A percentile compares a stretch with the other conserved stretches of the same genome.
Conservation (phyloP, 164 flowering plant genomes). For the Aristolochia fimbriata region DNA sequence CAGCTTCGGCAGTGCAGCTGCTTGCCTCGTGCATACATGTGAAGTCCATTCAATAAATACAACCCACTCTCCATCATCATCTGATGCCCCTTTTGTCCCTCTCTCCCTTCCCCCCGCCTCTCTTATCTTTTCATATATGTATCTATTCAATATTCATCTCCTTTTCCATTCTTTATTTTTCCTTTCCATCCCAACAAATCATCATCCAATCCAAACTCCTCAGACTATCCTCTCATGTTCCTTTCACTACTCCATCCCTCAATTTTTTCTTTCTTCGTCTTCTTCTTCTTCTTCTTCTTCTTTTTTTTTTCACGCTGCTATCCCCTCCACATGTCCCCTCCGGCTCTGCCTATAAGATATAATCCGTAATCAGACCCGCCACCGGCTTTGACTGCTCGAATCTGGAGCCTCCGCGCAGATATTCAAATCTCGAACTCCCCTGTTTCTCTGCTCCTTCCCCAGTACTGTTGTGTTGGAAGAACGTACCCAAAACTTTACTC, state of each 20-base stretch:
- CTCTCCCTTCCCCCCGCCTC: conserved; percentile 10
- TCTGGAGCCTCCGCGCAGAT: too few species aligned
- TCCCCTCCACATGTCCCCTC: conserved; percentile 14
- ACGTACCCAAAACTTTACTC: too few species aligned
- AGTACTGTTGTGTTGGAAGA: too few species aligned
- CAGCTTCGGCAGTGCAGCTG: conserved; percentile 23
- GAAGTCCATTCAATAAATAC: conserved; percentile 38
- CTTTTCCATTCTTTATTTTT: not conserved
- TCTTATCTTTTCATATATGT: conserved; percentile 5
- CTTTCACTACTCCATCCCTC: conserved; percentile 22
- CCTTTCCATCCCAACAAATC: conserved; percentile 1
- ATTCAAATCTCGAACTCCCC: not conserved
- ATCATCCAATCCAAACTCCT: conserved; percentile 17
- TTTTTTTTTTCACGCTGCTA: conserved; percentile 1
- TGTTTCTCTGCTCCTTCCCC: too few species aligned
- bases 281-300: not conserved
- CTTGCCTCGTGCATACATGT: conserved; percentile 58
- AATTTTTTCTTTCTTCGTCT: not conserved
- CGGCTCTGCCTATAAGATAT: not conserved
- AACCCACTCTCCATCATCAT: conserved; percentile 32
- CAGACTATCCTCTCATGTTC: conserved; percentile 31
- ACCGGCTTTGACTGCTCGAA: conserved; percentile 8
- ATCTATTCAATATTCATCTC: not conserved
- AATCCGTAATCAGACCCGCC: too few species aligned
- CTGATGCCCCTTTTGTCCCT: conserved; percentile 17